These are phyloP conservation scores for Myrmaecium sp. DNA, from an alignment of 2,329 filamentous ascomycete genomes.

Conservation along the genomic window DNA sequence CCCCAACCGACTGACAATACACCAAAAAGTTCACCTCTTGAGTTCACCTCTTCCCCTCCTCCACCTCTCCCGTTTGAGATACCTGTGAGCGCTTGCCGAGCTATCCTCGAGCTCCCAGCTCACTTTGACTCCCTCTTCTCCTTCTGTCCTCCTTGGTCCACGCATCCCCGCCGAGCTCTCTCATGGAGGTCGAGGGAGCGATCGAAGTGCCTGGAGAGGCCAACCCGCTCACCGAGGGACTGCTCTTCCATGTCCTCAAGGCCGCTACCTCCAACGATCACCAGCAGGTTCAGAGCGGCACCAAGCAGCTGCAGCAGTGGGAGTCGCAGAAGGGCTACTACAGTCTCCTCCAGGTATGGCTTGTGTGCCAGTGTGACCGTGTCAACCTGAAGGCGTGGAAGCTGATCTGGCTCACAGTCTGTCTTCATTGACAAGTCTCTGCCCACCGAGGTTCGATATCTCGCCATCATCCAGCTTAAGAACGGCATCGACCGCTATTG, in stretches of 20 bases:
- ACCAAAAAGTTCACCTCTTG: too few relatives aligned
- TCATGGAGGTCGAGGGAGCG: constrained; percentile 16
- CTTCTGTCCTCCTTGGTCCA: too few relatives aligned
- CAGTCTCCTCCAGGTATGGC: constrained; percentile 26
- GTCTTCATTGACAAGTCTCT: constrained; percentile 68
- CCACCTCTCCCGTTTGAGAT: too few relatives aligned
- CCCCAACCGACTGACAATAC: too few relatives aligned
- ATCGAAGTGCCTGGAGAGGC: constrained; percentile 74
- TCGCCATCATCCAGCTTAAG: constrained; percentile 86
- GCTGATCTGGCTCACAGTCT: constrained; percentile 32
- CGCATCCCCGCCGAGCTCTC: too few relatives aligned
- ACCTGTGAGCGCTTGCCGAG: too few relatives aligned
- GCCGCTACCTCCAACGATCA: constrained; percentile 30
- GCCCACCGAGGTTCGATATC: constrained; percentile 63
- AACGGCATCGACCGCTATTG: constrained; percentile 94
- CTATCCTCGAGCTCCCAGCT: too few relatives aligned
- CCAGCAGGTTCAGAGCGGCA: constrained; percentile 33
- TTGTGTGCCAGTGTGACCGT: too few relatives aligned
- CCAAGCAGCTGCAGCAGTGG: constrained; percentile 35
- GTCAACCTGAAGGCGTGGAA: background rate
- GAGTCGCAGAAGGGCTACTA: constrained; percentile 31
- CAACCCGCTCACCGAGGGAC: constrained; percentile 34
- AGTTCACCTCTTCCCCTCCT: too few relatives aligned
- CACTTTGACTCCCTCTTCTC: too few relatives aligned
- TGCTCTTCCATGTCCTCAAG: constrained; percentile 30